Evolutionary conservation across 768 basidiomycete genomes (phyloP).

Genomic region (Suillus weaverae): DNA sequence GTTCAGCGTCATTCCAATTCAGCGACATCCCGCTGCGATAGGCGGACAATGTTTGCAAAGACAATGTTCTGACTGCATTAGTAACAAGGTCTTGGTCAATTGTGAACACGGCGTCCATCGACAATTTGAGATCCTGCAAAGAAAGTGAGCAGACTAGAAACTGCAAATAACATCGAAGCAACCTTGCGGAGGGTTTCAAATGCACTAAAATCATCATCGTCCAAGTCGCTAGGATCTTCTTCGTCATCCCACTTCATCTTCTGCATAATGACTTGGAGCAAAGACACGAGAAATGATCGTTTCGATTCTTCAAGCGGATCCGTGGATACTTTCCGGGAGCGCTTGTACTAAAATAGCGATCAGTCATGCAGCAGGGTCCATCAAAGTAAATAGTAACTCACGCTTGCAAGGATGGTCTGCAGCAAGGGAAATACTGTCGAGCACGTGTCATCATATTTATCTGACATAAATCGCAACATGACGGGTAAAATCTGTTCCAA

Average conservation of each 20-base stretch:
- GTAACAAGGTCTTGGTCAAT: slow-evolving; percentile 88
- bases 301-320: slow-evolving; percentile 64
- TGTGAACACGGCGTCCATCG: slow-evolving; percentile 83
- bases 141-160: slow-evolving; percentile 15
- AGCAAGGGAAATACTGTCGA: slow-evolving; percentile 83
- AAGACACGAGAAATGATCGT: slow-evolving; percentile 72
- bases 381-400: slow-evolving; percentile 37
- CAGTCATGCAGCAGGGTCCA: slow-evolving; percentile 7
- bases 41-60: slow-evolving; percentile 71
- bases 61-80: slow-evolving; percentile 68
- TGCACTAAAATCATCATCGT: slow-evolving; percentile 82
- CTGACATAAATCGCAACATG: slow-evolving; percentile 85
- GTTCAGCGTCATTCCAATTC: slow-evolving; percentile 91
- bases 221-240: slow-evolving; percentile 76
- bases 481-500: slow-evolving; percentile 73
- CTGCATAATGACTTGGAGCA: slow-evolving; percentile 75
- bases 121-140: slow-evolving; percentile 76
- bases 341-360: slow-evolving; percentile 69
- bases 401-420: slow-evolving; percentile 68
- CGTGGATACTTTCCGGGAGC: slow-evolving; percentile 57
- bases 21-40: slow-evolving; percentile 60
- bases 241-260: slow-evolving; percentile 93
- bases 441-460: slow-evolving; percentile 87
- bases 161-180: slow-evolving; percentile 6
- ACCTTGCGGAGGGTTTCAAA: slow-evolving; percentile 90